A percentile compares a stretch with the other conserved stretches of the same genome.
Evolutionary conservation across 2,329 filamentous ascomycete species (phyloP).

Genomic region (Rhynchosporium graminicola): DNA sequence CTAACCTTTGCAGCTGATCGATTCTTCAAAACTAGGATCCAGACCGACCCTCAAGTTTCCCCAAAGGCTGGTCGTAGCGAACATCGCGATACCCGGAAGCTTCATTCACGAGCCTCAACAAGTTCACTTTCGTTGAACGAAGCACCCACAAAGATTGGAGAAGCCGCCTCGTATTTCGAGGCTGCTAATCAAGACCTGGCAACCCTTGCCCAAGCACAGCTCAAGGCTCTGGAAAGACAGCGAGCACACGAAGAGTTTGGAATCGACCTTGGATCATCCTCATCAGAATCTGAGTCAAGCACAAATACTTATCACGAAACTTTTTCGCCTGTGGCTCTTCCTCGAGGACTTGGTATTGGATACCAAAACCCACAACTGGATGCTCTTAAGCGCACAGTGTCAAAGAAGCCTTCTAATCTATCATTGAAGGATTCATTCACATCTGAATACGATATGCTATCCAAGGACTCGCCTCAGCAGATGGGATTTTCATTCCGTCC

Average conservation of each 20-base stretch:
- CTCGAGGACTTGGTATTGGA: conserved; percentile 17
- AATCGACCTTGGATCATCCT: conserved; percentile 27
- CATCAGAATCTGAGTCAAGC: conserved; percentile 26
- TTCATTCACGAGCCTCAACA: neutral
- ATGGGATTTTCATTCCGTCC: conserved; percentile 34
- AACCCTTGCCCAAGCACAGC: conserved; percentile 18
- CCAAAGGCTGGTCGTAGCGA: neutral
- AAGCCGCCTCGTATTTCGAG: neutral
- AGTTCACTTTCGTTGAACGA: conserved; percentile 1
- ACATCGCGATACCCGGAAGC: neutral
- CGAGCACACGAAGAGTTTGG: conserved; percentile 20
- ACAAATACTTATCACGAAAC: conserved; percentile 6
- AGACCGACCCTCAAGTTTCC: neutral
- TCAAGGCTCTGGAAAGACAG: conserved; percentile 22
- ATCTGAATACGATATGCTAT: conserved; percentile 3
- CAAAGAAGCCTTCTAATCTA: conserved; percentile 5
- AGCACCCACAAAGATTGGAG: conserved; percentile 11
- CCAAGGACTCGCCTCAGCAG: conserved; percentile 13
- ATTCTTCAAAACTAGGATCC: conserved; percentile 16
- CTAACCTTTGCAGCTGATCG: conserved; percentile 10
- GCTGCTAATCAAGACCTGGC: neutral
- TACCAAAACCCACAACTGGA: conserved; percentile 28
- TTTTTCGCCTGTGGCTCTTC: neutral
- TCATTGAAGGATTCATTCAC: conserved; percentile 1
- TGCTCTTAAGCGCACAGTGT: conserved; percentile 8